Percentiles rank a stretch among this genome's conserved stretches.
Evolutionary conservation across 371 early-diverging fungal genomes (phyloP).

Genomic region (Mucor piriformis): DNA sequence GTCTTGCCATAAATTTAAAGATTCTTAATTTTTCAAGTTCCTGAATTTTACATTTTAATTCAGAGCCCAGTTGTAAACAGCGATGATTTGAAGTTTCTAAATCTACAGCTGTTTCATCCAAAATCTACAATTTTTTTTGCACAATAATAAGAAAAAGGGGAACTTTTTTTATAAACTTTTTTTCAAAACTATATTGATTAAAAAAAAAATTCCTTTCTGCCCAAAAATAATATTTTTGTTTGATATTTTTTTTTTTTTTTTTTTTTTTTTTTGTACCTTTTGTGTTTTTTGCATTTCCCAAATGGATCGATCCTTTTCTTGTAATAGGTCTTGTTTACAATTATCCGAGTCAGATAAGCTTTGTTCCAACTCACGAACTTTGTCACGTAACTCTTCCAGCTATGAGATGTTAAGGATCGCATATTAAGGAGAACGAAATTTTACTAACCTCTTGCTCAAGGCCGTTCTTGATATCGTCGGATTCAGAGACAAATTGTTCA

Average conservation of each 20-base stretch:
- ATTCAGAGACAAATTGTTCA: constrained; percentile 38
- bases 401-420: not conserved
- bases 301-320: constrained; percentile 29
- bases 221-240: not conserved
- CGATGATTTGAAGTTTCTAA: constrained; percentile 38
- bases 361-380: constrained; percentile 31
- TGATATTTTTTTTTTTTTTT: not conserved
- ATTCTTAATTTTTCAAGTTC: constrained; percentile 49
- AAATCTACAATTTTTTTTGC: constrained; percentile 17
- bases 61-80: constrained; percentile 39
- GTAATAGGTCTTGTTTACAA: constrained; percentile 27
- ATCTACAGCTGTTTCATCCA: constrained; percentile 40
- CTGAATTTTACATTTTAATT: constrained; percentile 31
- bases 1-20: constrained; percentile 46
- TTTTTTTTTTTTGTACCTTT: constrained; percentile 32
- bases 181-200: not conserved
- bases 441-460: constrained; percentile 42
- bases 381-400: constrained; percentile 33
- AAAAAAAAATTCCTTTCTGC: constrained; percentile 5
- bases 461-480: constrained; percentile 26
- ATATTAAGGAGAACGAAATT: not conserved
- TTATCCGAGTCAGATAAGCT: constrained; percentile 36
- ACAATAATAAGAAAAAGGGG: not conserved
- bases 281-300: constrained; percentile 50
- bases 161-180: not conserved